Percentiles rank a stretch among this genome's conserved stretches.
Conservation (phyloP, 2,329 filamentous ascomycete species). For the Colletotrichum sp. region DNA sequence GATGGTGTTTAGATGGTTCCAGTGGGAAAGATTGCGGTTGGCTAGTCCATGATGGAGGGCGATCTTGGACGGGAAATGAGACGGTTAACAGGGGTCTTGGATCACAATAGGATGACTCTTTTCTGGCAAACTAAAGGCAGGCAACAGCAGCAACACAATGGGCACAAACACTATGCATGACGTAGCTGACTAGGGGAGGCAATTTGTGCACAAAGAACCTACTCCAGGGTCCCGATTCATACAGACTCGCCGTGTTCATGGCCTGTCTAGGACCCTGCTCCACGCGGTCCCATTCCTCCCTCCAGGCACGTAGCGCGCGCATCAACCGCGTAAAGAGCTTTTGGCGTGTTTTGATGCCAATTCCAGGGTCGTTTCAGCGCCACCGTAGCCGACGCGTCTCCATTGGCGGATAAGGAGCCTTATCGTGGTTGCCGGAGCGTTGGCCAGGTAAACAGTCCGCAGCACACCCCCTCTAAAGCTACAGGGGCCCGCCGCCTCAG, state of each 20-base stretch:
- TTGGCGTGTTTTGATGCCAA: constrained; percentile 6
- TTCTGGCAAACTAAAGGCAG: background rate
- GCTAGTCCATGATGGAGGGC: constrained; percentile 1
- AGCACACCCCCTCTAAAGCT: background rate
- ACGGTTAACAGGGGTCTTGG: background rate
- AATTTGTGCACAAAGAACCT: constrained; percentile 1
- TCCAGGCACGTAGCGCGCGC: constrained; percentile 10
- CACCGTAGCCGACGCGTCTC: background rate
- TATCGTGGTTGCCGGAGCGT: constrained; percentile 17
- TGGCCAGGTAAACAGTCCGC: constrained; percentile 11
- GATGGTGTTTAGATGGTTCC: background rate
- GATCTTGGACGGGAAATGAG: constrained; percentile 8
- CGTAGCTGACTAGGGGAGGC: background rate
- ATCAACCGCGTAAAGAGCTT: constrained; percentile 23
- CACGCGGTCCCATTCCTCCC: background rate
- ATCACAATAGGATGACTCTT: constrained; percentile 11
- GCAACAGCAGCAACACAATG: background rate
- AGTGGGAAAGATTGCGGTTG: background rate
- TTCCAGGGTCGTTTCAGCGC: background rate
- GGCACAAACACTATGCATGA: background rate
- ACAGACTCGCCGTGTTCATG: constrained; percentile 4
- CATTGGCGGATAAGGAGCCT: constrained; percentile 19
- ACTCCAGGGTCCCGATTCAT: background rate
- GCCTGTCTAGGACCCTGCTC: background rate
- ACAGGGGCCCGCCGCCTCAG: background rate